Base-by-base conservation (phyloP, 345 rosid genomes). In the Eucalyptus albens region DNA sequence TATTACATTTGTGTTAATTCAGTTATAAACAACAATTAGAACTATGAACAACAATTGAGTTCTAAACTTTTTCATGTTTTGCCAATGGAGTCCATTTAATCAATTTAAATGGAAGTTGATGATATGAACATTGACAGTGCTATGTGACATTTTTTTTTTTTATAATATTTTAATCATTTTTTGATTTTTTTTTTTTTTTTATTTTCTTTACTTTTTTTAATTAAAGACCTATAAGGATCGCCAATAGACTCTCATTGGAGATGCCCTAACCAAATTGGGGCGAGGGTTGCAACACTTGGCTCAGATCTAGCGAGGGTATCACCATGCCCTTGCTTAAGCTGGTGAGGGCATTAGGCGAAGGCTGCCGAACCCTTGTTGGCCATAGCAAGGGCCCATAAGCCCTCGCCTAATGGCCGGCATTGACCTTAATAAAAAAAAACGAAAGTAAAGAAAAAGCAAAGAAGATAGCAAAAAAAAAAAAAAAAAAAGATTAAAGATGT, bases 201-300 rank as follows among this genome's bases (percentile, higher is more conserved):
- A 0, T 56, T 56, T 56, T 24, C 3, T 56, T 56, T 24, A 9
- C 12, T 56, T 22, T 56, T 24, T 19, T 53, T 3, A 17, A 24
- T 56, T 22, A 14, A 56, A 26, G 62, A 56, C 2, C 0, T 0
- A 1, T 56, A 56, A 56, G 29, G 29, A 26, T 56, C 0, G 0
- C 6, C 1, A 2, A 22, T 56, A 22, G 29, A 10, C 29, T 56
- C 14, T 19, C 26, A 53, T 0, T 53, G 1, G 59, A 53, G 59
- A 53, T 56, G 62, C 6, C 62, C 62, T 24, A 5, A 56, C 14
- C 62, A 9, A 56, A 26, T 22, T 56, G 12, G 62, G 29, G 62
- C 0, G 6, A 56, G 29, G 13, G 62, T 9, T 56, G 62, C 62
- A 24, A 56, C 6, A 24, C 6, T 24, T 24, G 29, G 62, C 62